Evolutionary conservation across 1,284 basidiomycete genomes (phyloP).

Genomic region (Apiotrichum gracile): DNA sequence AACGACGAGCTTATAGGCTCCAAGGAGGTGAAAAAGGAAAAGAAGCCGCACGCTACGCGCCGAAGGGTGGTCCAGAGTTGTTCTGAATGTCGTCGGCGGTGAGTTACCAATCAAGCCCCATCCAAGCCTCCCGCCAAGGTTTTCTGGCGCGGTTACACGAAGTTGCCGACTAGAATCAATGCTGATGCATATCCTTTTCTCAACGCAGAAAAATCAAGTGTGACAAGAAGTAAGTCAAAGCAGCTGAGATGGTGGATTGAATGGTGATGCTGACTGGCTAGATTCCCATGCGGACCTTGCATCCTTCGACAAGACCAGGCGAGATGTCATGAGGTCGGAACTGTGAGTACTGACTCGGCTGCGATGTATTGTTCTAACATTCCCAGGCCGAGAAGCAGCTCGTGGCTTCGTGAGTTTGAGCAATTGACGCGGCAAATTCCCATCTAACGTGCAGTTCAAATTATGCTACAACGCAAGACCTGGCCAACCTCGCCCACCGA

Average conservation of each 20-base stretch:
- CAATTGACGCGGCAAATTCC: too few relatives aligned
- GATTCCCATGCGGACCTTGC: slow-evolving; percentile 33
- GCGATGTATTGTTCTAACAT: too few relatives aligned
- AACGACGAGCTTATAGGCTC: slow-evolving; percentile 4
- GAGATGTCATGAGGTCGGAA: slow-evolving; percentile 47
- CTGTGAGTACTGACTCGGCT: slow-evolving; percentile 29
- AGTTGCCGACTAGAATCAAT: background rate
- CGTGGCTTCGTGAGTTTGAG: slow-evolving; percentile 26
- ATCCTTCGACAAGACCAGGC: slow-evolving; percentile 43
- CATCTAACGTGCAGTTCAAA: slow-evolving; percentile 21
- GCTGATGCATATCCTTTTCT: slow-evolving; percentile 4
- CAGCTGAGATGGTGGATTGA: too few relatives aligned
- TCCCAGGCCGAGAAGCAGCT: slow-evolving; percentile 39
- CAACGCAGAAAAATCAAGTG: slow-evolving; percentile 48
- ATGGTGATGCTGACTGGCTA: slow-evolving; percentile 1
- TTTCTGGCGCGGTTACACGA: background rate
- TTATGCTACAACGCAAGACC: slow-evolving; percentile 42
- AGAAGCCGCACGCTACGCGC: slow-evolving; percentile 39
- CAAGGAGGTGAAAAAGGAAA: slow-evolving; percentile 30
- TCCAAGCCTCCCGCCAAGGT: background rate
- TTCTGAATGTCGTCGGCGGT: slow-evolving; percentile 45
- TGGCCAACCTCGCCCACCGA: slow-evolving; percentile 43
- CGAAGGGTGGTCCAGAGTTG: slow-evolving; percentile 48
- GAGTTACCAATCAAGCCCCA: background rate
- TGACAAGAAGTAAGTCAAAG: slow-evolving; percentile 48